phyloP scores from a whole-genome alignment of 306 rosid genomes.

The Castanea sativa region DNA sequence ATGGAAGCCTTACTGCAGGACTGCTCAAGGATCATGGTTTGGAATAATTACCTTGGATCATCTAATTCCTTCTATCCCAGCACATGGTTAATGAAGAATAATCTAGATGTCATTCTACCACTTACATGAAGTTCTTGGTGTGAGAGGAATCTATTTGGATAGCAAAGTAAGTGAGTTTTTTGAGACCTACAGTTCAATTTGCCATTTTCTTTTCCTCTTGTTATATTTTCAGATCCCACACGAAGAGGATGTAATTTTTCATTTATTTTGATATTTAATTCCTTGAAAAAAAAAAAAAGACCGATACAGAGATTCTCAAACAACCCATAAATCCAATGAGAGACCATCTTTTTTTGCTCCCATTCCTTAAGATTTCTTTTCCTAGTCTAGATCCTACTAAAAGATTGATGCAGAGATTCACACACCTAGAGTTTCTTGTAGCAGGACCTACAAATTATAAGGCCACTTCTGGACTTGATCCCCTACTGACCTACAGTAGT shows the following conservation, averaged over 20 bases:
- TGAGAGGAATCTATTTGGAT: slow-evolving; percentile 24
- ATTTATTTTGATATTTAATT: background rate
- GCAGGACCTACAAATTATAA: background rate
- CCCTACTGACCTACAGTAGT: background rate
- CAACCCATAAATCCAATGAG: too few species aligned
- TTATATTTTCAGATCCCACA: background rate
- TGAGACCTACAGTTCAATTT: background rate
- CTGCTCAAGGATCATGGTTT: slow-evolving; percentile 79
- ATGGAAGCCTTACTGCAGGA: slow-evolving; percentile 70
- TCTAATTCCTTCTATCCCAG: slow-evolving; percentile 50
- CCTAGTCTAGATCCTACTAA: too few species aligned
- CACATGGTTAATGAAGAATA: slow-evolving; percentile 57
- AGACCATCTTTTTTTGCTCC: too few species aligned
- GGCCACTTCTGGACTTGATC: background rate
- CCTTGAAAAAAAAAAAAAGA: background rate
- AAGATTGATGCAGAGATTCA: too few species aligned
- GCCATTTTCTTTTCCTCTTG: slow-evolving; percentile 8
- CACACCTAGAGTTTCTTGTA: background rate
- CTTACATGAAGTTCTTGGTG: slow-evolving; percentile 29
- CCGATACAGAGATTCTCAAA: background rate
- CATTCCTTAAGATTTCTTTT: too few species aligned
- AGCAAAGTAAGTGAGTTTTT: slow-evolving; percentile 10
- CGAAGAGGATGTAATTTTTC: background rate
- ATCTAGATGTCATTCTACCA: slow-evolving; percentile 58
- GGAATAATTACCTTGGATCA: slow-evolving; percentile 53